These are phyloP conservation scores for Rutstroemia sp. DNA, from an alignment of 2,329 filamentous ascomycete species.

Conservation along the genomic window DNA sequence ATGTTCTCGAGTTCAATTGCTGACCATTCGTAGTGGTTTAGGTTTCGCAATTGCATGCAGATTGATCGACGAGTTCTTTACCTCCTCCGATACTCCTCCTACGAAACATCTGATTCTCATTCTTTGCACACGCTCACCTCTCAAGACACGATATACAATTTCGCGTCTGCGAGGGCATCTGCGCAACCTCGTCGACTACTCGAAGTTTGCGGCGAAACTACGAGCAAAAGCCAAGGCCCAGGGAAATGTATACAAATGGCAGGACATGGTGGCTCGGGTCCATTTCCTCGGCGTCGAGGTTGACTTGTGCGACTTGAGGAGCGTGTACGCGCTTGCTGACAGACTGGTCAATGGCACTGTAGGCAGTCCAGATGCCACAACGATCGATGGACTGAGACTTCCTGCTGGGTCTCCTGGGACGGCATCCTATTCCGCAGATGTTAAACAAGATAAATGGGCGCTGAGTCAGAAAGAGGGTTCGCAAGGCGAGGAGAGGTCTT, in stretches of 20 bases:
- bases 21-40: constrained; percentile 60
- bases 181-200: constrained; percentile 34
- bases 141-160: constrained; percentile 70
- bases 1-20: constrained; percentile 8
- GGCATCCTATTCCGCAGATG: constrained; percentile 19
- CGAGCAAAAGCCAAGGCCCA: constrained; percentile 45
- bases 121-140: constrained; percentile 69
- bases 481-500: constrained; percentile 39
- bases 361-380: constrained; percentile 28
- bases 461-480: constrained; percentile 44
- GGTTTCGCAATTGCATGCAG: constrained; percentile 78
- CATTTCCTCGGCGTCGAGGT: constrained; percentile 52
- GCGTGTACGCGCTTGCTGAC: constrained; percentile 33
- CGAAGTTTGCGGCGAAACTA: constrained; percentile 42
- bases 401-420: constrained; percentile 29
- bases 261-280: constrained; percentile 41
- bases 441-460: constrained; percentile 27
- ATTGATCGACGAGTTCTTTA: constrained; percentile 83
- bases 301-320: constrained; percentile 52
- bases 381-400: constrained; percentile 25
- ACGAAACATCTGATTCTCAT: constrained; percentile 69
- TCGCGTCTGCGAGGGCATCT: constrained; percentile 56
- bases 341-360: constrained; percentile 28
- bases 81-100: constrained; percentile 55
- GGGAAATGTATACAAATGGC: constrained; percentile 40